Base-by-base conservation (phyloP, 1,284 basidiomycete genomes). In the Acaromyces ingoldii region DNA sequence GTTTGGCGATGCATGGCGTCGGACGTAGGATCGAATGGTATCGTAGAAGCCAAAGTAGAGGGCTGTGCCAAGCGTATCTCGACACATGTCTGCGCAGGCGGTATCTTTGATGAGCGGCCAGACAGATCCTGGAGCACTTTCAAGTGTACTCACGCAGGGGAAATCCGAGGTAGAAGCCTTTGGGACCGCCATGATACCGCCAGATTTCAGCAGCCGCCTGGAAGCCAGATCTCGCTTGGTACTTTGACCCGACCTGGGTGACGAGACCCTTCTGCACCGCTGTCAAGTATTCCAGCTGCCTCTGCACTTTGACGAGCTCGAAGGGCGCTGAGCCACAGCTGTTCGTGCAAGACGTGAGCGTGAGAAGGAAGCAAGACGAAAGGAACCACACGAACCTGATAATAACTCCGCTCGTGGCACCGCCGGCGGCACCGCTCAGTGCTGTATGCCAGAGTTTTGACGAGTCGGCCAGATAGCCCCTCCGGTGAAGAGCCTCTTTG, bases 211-310 rank as follows among this genome's bases (percentile, higher is more conserved):
- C 39, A 4, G 72, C 72, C 2, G 72, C 72, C 34, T 60, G 44
- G 30, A 65, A 67, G 11, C 72, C 72, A 0, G 71, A 66, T 31
- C 62, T 65, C 3, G 69, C 60, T 3, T 62, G 58, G 36, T 67
- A 74, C 2, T 57, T 59, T 13, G 24, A 19, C 21, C 44, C 26
- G 13, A 17, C 24, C 17, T 34, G 36, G n/a, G 46, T 25, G 11
- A 53, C 77, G 30, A 86, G 53, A 3, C 88, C 87, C 67, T 86
- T 86, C 74, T 80, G 85, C 21, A 83, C 83, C 21, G 90, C 89
- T 56, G 97, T 97, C 43, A 89, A 85, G 70, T 88, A 97, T 77
- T 97, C 93, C 45, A 98, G 80, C 70, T 98, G 92, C 62, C 68
- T 50, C 42, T 78, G 63, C 62, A 91, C 90, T 81, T 97, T 96